Evolutionary conservation across 257 asterid species (phyloP).

Genomic region (Primulina huaijiensis): DNA sequence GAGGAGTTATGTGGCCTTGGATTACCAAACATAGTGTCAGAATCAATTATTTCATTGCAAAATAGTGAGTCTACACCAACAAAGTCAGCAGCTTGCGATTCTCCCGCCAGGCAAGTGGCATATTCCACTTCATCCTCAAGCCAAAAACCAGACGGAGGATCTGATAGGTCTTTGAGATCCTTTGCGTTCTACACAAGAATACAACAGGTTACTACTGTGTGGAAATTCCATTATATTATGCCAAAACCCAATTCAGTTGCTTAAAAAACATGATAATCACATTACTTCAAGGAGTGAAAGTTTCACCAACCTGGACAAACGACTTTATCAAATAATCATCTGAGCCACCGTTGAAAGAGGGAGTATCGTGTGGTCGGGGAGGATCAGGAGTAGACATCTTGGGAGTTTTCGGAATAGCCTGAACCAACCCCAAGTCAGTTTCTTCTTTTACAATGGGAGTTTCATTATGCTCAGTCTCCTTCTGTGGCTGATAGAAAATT

Average conservation of each 20-base stretch:
- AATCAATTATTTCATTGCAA: constrained; percentile 46
- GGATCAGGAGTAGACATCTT: constrained; percentile 51
- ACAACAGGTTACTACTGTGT: background rate
- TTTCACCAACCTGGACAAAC: constrained; percentile 48
- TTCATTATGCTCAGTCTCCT: constrained; percentile 38
- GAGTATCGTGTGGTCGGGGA: background rate
- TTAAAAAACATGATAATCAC: constrained; percentile 2
- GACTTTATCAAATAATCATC: constrained; percentile 28
- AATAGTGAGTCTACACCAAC: constrained; percentile 29
- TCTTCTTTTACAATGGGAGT: constrained; percentile 38
- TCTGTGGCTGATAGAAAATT: constrained; percentile 62
- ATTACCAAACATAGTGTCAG: constrained; percentile 25
- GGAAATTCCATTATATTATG: background rate
- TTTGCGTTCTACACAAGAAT: constrained; percentile 40
- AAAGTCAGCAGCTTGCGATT: constrained; percentile 35
- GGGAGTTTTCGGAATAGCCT: constrained; percentile 69
- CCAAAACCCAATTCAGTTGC: background rate
- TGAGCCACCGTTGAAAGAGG: constrained; percentile 35
- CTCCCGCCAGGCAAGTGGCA: constrained; percentile 35
- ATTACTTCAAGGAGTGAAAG: background rate
- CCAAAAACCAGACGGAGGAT: constrained; percentile 30
- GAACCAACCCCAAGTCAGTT: constrained; percentile 32
- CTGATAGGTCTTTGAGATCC: constrained; percentile 28
- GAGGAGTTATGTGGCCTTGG: constrained; percentile 18
- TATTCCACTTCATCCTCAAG: constrained; percentile 37